phyloP scores from a whole-genome alignment of 2,329 filamentous ascomycete species.

The Alternaria viburni region DNA sequence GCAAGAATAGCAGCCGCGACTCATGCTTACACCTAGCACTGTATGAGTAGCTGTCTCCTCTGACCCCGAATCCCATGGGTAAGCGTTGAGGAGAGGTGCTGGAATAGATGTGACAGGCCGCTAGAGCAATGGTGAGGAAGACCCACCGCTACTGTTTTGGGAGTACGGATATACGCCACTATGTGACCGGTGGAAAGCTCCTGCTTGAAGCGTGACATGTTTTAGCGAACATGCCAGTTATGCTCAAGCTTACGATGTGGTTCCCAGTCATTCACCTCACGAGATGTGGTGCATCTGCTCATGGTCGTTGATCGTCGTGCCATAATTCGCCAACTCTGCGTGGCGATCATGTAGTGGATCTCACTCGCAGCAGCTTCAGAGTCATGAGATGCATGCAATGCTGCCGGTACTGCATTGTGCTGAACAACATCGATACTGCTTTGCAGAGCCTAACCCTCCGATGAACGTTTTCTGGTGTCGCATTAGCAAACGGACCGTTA shows the following conservation, averaged over 20 bases:
- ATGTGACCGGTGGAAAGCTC: slow-evolving; percentile 15
- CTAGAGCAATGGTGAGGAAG: slow-evolving; percentile 23
- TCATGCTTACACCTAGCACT: background rate
- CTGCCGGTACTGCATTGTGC: background rate
- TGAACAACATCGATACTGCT: background rate
- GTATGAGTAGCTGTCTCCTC: slow-evolving; percentile 12
- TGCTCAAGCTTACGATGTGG: background rate
- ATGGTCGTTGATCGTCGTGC: background rate
- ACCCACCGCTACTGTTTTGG: slow-evolving; percentile 21
- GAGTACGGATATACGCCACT: slow-evolving; percentile 20
- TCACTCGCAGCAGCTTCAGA: background rate
- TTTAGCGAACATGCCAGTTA: slow-evolving; percentile 19
- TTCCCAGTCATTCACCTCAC: background rate
- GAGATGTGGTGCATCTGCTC: background rate
- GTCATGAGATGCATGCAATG: background rate
- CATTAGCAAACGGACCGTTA: background rate
- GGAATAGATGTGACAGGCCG: slow-evolving; percentile 20
- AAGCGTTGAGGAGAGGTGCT: slow-evolving; percentile 9
- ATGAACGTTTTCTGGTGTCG: background rate
- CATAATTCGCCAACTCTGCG: background rate
- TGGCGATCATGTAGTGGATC: slow-evolving; percentile 2
- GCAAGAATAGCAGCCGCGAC: slow-evolving; percentile 25
- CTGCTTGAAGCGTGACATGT: slow-evolving; percentile 19
- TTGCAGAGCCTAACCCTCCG: background rate
- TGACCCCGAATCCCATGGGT: slow-evolving; percentile 13